Evolutionary conservation across 2,329 filamentous ascomycete species (phyloP).

Genomic region (Ophiostoma ips): DNA sequence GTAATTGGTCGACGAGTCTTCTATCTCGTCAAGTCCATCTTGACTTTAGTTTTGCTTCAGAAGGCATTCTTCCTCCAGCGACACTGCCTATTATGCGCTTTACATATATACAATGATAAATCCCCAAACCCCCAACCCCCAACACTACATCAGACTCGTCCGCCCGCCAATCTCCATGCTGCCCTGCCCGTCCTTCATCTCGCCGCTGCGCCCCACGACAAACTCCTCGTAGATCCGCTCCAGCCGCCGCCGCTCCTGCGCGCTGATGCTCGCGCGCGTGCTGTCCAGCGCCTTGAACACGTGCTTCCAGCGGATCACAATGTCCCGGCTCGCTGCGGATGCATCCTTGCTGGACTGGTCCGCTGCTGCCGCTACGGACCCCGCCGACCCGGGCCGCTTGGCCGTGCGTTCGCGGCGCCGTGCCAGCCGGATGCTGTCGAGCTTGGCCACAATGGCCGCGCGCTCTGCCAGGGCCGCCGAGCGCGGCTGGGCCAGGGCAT

Average conservation of each 20-base stretch:
- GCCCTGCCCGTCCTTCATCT: conserved; percentile 88
- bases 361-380: conserved; percentile 11
- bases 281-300: conserved; percentile 60
- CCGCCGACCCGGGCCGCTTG: conserved; percentile 8
- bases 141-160: conserved; percentile 86
- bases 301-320: conserved; percentile 74
- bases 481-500: conserved; percentile 30
- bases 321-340: conserved; percentile 34
- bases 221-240: conserved; percentile 83
- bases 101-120: no score
- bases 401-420: conserved; percentile 45
- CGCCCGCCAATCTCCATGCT: conserved; percentile 84
- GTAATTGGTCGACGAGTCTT: no score
- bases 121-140: no score
- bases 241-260: conserved; percentile 60
- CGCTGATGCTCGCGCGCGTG: conserved; percentile 72
- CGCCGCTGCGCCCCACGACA: conserved; percentile 79
- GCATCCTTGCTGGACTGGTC: not conserved
- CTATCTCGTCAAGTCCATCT: no score
- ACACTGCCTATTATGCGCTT: no score
- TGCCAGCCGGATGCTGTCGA: conserved; percentile 62
- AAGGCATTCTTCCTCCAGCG: no score
- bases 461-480: conserved; percentile 55
- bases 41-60: no score
- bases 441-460: conserved; percentile 65